Conservation (phyloP, 768 basidiomycete genomes). For the Gloeophyllum trabeum region DNA sequence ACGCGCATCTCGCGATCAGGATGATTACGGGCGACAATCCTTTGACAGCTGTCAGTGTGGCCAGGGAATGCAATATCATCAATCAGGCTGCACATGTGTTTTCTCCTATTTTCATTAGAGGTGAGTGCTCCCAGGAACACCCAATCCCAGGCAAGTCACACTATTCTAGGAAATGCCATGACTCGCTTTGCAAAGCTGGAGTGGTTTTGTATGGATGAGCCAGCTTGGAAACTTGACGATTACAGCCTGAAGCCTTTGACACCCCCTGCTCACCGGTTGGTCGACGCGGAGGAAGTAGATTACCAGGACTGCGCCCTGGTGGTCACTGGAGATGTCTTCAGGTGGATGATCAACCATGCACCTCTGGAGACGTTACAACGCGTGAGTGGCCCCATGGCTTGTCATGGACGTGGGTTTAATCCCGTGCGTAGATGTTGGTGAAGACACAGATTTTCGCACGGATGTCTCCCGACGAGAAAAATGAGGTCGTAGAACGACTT, state of each 20-base stretch:
- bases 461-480: conserved; percentile 99
- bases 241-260: conserved; percentile 78
- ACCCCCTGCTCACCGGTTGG: conserved; percentile 58
- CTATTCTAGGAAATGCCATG: conserved; percentile 35
- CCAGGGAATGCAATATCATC: conserved; percentile 84
- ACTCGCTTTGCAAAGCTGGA: conserved; percentile 54
- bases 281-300: conserved; percentile 61
- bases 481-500: conserved; percentile 91
- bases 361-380: conserved; percentile 90
- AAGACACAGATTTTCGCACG: conserved; percentile 94
- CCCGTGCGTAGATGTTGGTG: conserved; percentile 72
- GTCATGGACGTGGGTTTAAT: neutral
- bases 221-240: conserved; percentile 70
- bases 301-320: conserved; percentile 87
- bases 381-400: conserved; percentile 32
- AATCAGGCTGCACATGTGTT: conserved; percentile 86
- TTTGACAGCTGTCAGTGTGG: conserved; percentile 93
- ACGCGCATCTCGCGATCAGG: conserved; percentile 85
- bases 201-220: conserved; percentile 92
- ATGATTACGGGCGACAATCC: conserved; percentile 99
- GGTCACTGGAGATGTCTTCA: conserved; percentile 90
- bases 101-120: conserved; percentile 66
- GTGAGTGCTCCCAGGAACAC: conserved; percentile 25
- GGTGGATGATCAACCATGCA: conserved; percentile 96
- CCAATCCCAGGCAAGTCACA: conserved; percentile 1